Evolutionary conservation across 2,329 filamentous ascomycete genomes (phyloP), one percentile per base, ranked within the genome.

Genomic region (Tolypocladium cylindrosporum): DNA sequence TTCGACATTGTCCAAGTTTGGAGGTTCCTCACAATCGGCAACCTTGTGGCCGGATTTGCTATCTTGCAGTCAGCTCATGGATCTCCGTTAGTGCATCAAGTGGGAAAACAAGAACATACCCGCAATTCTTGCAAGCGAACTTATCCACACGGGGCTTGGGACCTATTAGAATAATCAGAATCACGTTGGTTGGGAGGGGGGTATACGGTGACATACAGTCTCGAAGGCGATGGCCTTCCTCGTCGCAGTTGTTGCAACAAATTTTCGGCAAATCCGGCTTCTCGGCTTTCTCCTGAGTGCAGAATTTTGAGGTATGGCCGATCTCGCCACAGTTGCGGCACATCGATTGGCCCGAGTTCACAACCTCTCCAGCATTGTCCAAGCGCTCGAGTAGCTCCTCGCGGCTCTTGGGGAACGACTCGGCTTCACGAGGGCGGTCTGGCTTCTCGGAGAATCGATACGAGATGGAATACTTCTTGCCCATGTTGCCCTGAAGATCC

Each of bases 91-190:
- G 64, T 57, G 59, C 58, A 27, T 31, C 52, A 40, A 24, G 34
- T 14, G 6, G 14, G 36, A 27, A 43, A 1, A 1, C 8, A 16
- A 40, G 34, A 27, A 69, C 71, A 59, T 63, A 78, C 76, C 80
- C 82, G 74, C 86, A 89, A 68, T 89, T 89, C 68, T 80, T 83
- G 79, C 87, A 89, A 9, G 83, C 84, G 62, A 80, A 85, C 58
- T 77, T 84, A 73, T 88, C 82, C 37, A 83, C 72, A 55, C 87
- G 82, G 31, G 83, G 81, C n/a, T 75, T 71, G 4, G 81, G 78
- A 65, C 84, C 83, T 84, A 50, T 16, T 31, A 51, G 14, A 42
- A 62, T 58, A 65, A 61, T 58, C 36, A 52, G 41, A 14, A 14
- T 16, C 11, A 7, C 8, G 36, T 13, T 19, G 39, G n/a, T 37